These are phyloP conservation scores for Globisporangium okanoganense DNA, from an alignment of 352 stramenopile genomes.

Conservation along the genomic window DNA sequence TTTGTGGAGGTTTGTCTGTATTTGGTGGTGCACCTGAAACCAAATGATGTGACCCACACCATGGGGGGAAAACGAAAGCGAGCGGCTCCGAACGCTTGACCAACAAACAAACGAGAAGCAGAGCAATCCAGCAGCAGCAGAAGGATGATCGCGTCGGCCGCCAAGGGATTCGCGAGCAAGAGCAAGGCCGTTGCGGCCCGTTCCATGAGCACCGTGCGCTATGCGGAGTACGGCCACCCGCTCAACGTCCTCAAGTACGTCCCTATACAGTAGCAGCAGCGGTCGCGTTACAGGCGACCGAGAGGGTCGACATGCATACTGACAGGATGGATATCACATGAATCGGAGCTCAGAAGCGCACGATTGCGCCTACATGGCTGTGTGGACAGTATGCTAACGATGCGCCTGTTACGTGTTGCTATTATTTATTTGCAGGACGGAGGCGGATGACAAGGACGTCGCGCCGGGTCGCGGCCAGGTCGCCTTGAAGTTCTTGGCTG, in stretches of 20 bases:
- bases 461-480: constrained; percentile 57
- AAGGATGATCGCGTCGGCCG: constrained; percentile 57
- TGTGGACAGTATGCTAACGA: too few species aligned
- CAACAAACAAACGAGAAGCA: background rate
- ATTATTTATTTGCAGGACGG: constrained; percentile 27
- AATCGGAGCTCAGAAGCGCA: too few species aligned
- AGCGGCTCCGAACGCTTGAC: background rate
- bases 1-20: too few species aligned
- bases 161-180: constrained; percentile 46
- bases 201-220: constrained; percentile 75
- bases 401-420: background rate
- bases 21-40: background rate
- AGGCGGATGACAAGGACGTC: constrained; percentile 60
- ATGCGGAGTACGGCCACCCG: constrained; percentile 69
- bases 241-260: constrained; percentile 60
- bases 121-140: background rate
- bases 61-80: background rate
- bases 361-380: too few species aligned
- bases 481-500: constrained; percentile 85
- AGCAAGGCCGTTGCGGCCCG: constrained; percentile 26
- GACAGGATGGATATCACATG: background rate
- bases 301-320: background rate
- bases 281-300: background rate
- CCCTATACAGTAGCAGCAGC: background rate
- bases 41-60: background rate